Base-by-base conservation (phyloP, 371 early-diverging fungal genomes). In the Polyrhizophydium stewartii region DNA sequence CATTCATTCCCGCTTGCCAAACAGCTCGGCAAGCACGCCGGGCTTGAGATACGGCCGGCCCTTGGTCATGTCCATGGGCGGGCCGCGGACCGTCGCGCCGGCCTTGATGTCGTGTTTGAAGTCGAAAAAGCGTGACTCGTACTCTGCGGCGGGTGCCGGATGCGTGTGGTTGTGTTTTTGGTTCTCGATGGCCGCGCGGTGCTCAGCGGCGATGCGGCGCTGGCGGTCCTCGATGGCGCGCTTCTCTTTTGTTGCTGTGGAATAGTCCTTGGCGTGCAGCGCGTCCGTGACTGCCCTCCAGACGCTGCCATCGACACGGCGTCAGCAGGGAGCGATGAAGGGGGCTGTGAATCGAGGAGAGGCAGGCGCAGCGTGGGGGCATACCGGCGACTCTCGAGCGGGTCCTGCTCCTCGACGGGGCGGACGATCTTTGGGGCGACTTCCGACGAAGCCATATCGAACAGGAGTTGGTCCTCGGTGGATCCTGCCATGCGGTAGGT, bases 201-300 rank as follows among this genome's bases (percentile, higher is more conserved):
- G 79, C 32, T 68, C 69, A 56, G 79, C 86, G 21, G 82, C 71
- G 28, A 71, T 72, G 45, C 76, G 71, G n/a, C 96, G 84, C 74
- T 95, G 94, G 37, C 70, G 72, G 59, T 93, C 90, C 74, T 96
- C 96, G 56, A 96, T 88, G 17, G 69, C 69, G 5, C 86, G 76
- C 72, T 96, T 96, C 65, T 89, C 87, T 9, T 69, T 70, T 10
- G 94, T 93, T 0, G 95, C 96, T 30, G 78, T 65, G 25, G 84
- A 81, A 71, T 87, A 78, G 63, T 92, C 87, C 69, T 82, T 82
- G 13, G 71, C 73, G 22, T 70, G 72, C 38, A 96, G 79, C 1
- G 92, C 92, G 13, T 71, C 77, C 24, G 94, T 91, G 24, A 93
- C 86, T 53, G 85, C 75, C 55, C 79, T 75, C 96, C 96, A 96